Percentiles rank a stretch among this genome's conserved stretches.
These are phyloP conservation scores for Plantago coronopus DNA, from an alignment of 305 asterid species.

Conservation along the genomic window DNA sequence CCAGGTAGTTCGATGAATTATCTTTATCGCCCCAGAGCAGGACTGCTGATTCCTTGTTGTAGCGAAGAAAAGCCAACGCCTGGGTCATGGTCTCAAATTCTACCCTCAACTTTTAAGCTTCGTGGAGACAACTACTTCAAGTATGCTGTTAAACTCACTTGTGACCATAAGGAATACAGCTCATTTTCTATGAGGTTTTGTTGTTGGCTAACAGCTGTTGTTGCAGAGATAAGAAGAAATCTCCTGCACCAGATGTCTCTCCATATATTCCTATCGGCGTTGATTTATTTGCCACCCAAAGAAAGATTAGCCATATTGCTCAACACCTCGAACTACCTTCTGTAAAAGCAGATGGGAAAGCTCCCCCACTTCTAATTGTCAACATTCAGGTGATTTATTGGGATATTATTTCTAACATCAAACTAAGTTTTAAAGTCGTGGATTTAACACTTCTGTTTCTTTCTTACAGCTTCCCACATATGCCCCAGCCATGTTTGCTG, in stretches of 20 bases:
- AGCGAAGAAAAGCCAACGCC: conserved; percentile 46
- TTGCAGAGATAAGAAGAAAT: conserved; percentile 54
- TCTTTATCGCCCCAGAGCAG: conserved; percentile 77
- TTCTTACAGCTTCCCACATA: conserved; percentile 44
- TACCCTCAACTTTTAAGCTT: conserved; percentile 54
- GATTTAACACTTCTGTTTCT: not conserved
- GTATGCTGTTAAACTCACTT: conserved; percentile 23
- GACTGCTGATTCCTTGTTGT: conserved; percentile 57
- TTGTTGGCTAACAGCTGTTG: conserved; percentile 12
- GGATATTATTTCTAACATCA: not conserved
- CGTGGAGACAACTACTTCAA: conserved; percentile 54
- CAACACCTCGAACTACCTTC: conserved; percentile 49
- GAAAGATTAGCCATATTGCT: conserved; percentile 54
- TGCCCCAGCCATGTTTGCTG: conserved; percentile 49
- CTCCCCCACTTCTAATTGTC: conserved; percentile 49
- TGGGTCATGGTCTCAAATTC: conserved; percentile 50
- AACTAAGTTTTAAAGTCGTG: not conserved
- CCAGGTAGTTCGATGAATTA: conserved; percentile 55
- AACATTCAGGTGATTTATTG: conserved; percentile 48
- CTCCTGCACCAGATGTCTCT: conserved; percentile 38
- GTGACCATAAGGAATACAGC: not conserved
- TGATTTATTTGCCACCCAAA: conserved; percentile 42
- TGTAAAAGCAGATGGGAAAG: conserved; percentile 26
- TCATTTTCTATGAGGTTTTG: not conserved
- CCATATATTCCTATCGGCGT: conserved; percentile 51